phyloP scores from a whole-genome alignment of 371 early-diverging fungal species.

The Zychaea mexicana region DNA sequence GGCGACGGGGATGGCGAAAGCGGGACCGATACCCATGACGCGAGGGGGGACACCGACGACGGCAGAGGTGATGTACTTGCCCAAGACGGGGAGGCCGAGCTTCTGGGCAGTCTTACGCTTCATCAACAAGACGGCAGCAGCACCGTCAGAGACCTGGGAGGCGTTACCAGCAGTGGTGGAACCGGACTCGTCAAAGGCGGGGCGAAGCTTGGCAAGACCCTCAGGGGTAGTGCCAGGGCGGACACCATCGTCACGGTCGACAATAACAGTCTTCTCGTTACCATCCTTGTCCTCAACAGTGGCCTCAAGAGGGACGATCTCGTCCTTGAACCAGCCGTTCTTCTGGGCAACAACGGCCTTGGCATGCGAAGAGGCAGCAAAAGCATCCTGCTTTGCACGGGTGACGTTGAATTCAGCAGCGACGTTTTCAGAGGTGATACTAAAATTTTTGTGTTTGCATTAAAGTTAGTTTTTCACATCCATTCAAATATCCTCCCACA shows the following conservation, averaged over 20 bases:
- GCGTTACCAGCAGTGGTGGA: constrained; percentile 97
- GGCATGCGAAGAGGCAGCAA: constrained; percentile 81
- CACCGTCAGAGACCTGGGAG: constrained; percentile 99
- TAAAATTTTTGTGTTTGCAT: constrained; percentile 11
- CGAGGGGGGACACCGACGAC: constrained; percentile 93
- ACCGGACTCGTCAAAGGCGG: constrained; percentile 90
- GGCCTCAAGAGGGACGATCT: constrained; percentile 90
- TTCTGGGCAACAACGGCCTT: constrained; percentile 88
- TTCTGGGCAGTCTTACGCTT: constrained; percentile 91
- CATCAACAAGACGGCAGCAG: constrained; percentile 96
- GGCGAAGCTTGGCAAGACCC: constrained; percentile 82
- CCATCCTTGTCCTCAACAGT: constrained; percentile 75
- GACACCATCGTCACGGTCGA: constrained; percentile 92
- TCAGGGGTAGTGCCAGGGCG: constrained; percentile 83
- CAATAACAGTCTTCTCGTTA: constrained; percentile 63
- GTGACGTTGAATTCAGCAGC: constrained; percentile 82
- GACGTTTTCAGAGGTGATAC: constrained; percentile 96
- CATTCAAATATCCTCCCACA: not conserved
- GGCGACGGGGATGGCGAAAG: constrained; percentile 91
- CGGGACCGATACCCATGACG: constrained; percentile 97
- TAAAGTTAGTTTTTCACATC: not conserved
- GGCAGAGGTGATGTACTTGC: constrained; percentile 88
- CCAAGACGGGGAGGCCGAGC: constrained; percentile 85
- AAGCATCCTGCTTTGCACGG: constrained; percentile 89
- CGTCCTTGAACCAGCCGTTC: constrained; percentile 88